Evolutionary conservation across 257 asterid genomes (phyloP).

Genomic region (Solanum lycopersicoides): DNA sequence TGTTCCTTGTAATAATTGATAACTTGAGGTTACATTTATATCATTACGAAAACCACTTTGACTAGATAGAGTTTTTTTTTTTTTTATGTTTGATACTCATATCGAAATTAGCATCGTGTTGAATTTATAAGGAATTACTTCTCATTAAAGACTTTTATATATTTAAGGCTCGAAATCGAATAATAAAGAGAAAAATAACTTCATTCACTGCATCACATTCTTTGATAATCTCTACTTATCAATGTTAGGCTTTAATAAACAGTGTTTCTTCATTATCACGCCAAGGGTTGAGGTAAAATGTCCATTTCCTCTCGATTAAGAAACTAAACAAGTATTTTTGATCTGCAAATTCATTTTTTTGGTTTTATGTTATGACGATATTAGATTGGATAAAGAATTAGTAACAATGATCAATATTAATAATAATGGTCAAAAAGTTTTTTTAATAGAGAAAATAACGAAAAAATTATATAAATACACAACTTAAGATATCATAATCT

Average conservation of each 20-base stretch:
- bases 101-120: not conserved
- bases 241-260: not conserved
- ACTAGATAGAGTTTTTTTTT: not conserved
- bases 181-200: not conserved
- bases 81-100: not conserved
- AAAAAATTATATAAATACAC: too few species aligned
- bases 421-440: too few species aligned
- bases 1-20: not conserved
- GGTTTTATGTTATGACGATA: too few species aligned
- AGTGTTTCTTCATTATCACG: not conserved
- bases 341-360: not conserved
- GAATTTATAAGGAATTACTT: too few species aligned
- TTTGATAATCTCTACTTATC: too few species aligned
- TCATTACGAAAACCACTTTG: not conserved
- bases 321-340: not conserved
- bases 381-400: too few species aligned
- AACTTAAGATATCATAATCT: too few species aligned
- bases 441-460: too few species aligned
- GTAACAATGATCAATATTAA: too few species aligned
- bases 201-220: fast-evolving
- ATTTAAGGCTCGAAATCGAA: not conserved
- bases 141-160: fast-evolving
- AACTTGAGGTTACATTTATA: not conserved
- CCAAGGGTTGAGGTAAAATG: not conserved
- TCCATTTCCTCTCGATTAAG: not conserved